phyloP scores from a whole-genome alignment of 352 stramenopile genomes.

The Lagenidium sp. region DNA sequence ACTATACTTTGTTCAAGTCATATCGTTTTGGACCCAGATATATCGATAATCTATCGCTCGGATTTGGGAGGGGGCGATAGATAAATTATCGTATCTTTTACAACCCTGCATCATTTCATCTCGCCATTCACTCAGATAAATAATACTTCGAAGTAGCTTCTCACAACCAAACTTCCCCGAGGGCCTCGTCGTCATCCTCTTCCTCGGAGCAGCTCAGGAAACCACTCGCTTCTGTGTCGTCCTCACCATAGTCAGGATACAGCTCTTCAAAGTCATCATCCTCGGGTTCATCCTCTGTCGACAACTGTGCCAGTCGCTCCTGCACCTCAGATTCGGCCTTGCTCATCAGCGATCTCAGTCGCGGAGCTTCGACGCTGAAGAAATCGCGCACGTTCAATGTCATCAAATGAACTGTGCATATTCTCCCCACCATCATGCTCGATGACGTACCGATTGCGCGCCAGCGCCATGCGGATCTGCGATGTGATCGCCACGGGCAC shows the following conservation, averaged over 20 bases:
- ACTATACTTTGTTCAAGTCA: no score
- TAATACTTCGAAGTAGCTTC: background rate
- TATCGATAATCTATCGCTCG: no score
- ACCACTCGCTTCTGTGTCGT: slow-evolving; percentile 33
- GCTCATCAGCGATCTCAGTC: slow-evolving; percentile 26
- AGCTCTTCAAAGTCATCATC: slow-evolving; percentile 7
- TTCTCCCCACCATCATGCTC: background rate
- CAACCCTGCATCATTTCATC: no score
- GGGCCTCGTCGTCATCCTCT: slow-evolving; percentile 29
- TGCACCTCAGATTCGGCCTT: slow-evolving; percentile 25
- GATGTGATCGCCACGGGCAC: slow-evolving; percentile 29
- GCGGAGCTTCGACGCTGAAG: slow-evolving; percentile 12
- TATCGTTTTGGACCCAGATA: no score
- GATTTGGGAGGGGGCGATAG: slow-evolving; percentile 1
- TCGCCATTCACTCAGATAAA: slow-evolving; percentile 1
- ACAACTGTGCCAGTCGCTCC: slow-evolving; percentile 21
- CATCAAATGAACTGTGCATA: background rate
- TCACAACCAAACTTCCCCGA: slow-evolving; percentile 20
- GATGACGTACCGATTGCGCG: slow-evolving; percentile 35
- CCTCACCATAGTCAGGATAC: slow-evolving; percentile 15
- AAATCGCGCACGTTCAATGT: background rate
- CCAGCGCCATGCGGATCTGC: slow-evolving; percentile 37
- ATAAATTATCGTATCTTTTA: no score
- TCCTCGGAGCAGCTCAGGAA: slow-evolving; percentile 43
- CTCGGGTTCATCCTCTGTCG: slow-evolving; percentile 7